Evolutionary conservation across 1,284 basidiomycete genomes (phyloP), one percentile per base, ranked within the genome.

Genomic region (Quambalaria eucalypti): DNA sequence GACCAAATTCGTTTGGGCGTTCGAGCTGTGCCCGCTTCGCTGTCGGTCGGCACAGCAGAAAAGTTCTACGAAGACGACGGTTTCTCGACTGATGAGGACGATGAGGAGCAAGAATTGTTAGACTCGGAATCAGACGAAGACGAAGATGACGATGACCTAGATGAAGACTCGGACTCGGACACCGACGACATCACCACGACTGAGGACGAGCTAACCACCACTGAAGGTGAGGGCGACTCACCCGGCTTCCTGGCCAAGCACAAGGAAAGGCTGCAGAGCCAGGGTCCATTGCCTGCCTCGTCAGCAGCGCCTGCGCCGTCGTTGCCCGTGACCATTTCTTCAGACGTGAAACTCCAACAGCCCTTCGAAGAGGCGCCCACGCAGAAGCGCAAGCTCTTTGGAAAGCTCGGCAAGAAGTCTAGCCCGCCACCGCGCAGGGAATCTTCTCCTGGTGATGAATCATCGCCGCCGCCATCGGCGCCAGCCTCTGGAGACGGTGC

Each of bases 61-160:
- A 65, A 69, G n/a, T 60, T 63, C n/a, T 71, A 67, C 47, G 40
- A 65, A 28, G 65, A 67, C 29, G 62, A 71, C 36, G 68, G 66
- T 12, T 47, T 71, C 40, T 65, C 61, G 40, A 59, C 52, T 48
- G 57, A 57, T 51, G 54, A 39, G 19, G 65, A 67, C 1, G 21
- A 19, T 5, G 54, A 50, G 23, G 55, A 38, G 51, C 29, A 28
- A 9, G 55, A 56, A 36, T 8, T 55, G 10, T 23, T 51, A 8
- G 61, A 61, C 30, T 57, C 62, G 5, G 61, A 62, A 19, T 52
- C 55, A 7, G 59, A 59, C 12, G 56, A 59, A 3, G 60, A 65
- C 14, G 49, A 56, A 4, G 33, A 49, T 25, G 58, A 60, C 26
- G 54, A 49, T n/a, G 55, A 58, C 14, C 58, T 50, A 4, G 63